Evolutionary conservation across 2,329 filamentous ascomycete genomes (phyloP), one percentile per base, ranked within the genome.

Genomic region (Neospermospora avenae): DNA sequence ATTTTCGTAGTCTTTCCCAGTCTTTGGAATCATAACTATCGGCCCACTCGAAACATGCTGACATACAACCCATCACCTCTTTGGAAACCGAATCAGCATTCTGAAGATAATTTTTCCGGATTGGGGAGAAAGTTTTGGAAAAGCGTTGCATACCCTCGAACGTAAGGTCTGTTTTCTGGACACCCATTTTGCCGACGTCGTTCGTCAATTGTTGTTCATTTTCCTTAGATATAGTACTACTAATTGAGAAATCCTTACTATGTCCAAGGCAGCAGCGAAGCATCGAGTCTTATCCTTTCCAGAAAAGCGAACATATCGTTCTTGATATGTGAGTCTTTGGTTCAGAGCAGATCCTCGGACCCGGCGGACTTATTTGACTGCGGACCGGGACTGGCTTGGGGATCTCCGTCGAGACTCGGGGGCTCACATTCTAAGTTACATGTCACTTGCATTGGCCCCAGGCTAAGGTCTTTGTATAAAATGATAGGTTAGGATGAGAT

Each of bases 1-100:
- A 83, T 64, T 80, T 82, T 65, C 76, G 70, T 28, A 87, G 78
- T 55, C 83, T 80, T 14, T 78, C 76, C 84, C 84, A 87, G 75
- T 87, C 82, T 74, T 87, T 87, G 74, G 79, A 79, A 72, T 86
- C 84, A 74, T 86, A 86, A 76, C 80, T 83, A 71, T 85, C 83
- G 58, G 83, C 83, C 84, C 84, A 87, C 70, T 85, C 82, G 72
- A 81, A 85, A 68, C 57, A 60, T 11, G 61, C 57, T 10, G 53
- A 25, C 57, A 60, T 60, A 77, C 76, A 63, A 10, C 52, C 60
- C 57, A 56, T 53, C 4, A 59, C 53, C 37, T 62, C 60, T 62
- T 25, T 44, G n/a, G 1, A 10, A n/a, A 20, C n/a, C 10, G 0
- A 18, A n/a, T 53, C 39, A 44, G 14, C 16, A 44, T 8, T 4